Percentiles rank a stretch among this genome's conserved stretches.
Conservation (phyloP, 306 rosid genomes). For the Quercus variabilis region DNA sequence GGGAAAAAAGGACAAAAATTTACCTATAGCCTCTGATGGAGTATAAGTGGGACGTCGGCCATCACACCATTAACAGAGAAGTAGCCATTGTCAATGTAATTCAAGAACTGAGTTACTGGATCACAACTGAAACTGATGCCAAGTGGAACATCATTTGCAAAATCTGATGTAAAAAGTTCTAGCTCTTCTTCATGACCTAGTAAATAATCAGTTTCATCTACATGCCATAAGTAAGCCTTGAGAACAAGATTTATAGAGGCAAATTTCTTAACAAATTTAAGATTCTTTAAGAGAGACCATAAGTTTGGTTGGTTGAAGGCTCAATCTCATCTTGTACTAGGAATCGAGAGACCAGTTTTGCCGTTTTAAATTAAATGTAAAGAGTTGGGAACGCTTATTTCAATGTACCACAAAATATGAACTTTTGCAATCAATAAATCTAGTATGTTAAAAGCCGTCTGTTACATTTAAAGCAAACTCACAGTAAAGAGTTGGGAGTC, state of each 20-base stretch:
- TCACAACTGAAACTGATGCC: constrained; percentile 79
- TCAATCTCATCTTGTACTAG: constrained; percentile 38
- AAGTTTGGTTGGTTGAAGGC: constrained; percentile 74
- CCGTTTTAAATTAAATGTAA: too few species aligned
- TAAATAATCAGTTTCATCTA: constrained; percentile 39
- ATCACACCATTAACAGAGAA: too few species aligned
- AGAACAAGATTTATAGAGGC: constrained; percentile 54
- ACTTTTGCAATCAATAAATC: too few species aligned
- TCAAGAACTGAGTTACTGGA: constrained; percentile 71
- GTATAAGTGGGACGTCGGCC: too few species aligned
- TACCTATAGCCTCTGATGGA: too few species aligned
- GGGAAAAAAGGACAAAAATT: too few species aligned
- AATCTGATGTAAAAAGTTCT: constrained; percentile 67
- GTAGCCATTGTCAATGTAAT: constrained; percentile 55
- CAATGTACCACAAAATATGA: too few species aligned
- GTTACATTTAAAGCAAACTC: too few species aligned
- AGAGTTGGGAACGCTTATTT: too few species aligned
- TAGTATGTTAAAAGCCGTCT: too few species aligned
- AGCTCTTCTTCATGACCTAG: constrained; percentile 69
- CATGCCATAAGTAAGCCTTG: constrained; percentile 74
- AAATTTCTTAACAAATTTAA: constrained; percentile 74
- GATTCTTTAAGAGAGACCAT: constrained; percentile 65
- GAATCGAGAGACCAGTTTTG: constrained; percentile 28
- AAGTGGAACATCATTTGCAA: constrained; percentile 49
- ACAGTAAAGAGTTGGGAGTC: too few species aligned